Conservation (phyloP, 208 protist genomes). For the Wallacemonas sp. region DNA sequence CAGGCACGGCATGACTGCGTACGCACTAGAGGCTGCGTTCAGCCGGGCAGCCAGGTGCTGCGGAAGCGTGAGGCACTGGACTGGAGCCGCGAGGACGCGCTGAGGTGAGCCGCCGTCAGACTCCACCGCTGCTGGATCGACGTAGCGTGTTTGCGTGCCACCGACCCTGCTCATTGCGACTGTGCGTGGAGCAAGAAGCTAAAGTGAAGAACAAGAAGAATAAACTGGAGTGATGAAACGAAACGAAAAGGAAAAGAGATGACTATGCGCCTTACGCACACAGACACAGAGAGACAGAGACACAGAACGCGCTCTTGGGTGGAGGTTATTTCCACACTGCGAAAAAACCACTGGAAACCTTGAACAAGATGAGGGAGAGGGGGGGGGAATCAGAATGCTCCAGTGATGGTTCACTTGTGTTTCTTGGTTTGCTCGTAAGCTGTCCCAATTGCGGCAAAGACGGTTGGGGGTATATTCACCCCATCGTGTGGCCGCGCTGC, state of each 20-base stretch:
- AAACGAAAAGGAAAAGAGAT: background rate
- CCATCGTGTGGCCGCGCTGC: no score
- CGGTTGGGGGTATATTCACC: no score
- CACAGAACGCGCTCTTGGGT: no score
- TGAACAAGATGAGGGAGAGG: background rate
- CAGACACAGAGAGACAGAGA: constrained; percentile 7
- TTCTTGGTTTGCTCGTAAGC: no score
- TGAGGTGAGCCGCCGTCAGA: no score
- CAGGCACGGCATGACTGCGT: constrained; percentile 47
- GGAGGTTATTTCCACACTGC: no score
- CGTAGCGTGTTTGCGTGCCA: background rate
- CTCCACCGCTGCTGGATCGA: background rate
- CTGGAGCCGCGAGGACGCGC: no score
- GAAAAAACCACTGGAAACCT: no score
- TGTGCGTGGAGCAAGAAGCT: background rate
- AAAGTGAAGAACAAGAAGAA: background rate
- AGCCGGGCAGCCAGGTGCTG: constrained; percentile 18
- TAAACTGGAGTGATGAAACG: background rate
- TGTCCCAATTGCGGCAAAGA: no score
- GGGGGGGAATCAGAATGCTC: background rate
- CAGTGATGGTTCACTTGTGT: no score
- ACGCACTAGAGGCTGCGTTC: constrained; percentile 21
- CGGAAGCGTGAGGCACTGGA: background rate
- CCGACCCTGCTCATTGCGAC: no score
- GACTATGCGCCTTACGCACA: background rate